Evolutionary conservation across 306 rosid species (phyloP).

Genomic region (Fagus crenata): DNA sequence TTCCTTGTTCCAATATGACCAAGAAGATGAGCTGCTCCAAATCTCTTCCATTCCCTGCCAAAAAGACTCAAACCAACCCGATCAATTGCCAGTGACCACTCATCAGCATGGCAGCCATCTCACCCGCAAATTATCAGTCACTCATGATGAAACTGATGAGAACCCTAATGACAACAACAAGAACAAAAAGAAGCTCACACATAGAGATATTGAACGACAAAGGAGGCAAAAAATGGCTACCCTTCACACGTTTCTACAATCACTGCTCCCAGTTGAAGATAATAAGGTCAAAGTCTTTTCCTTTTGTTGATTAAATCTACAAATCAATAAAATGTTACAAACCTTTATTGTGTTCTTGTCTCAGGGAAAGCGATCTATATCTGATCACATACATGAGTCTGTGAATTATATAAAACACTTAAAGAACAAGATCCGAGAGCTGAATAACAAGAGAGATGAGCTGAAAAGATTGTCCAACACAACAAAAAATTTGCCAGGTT

Average conservation of each 20-base stretch:
- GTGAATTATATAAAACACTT: slow-evolving; percentile 39
- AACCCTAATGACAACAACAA: slow-evolving; percentile 5
- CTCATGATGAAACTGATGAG: neutral
- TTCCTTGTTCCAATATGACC: slow-evolving; percentile 27
- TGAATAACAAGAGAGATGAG: slow-evolving; percentile 35
- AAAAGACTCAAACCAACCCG: slow-evolving; percentile 3
- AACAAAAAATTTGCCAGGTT: neutral
- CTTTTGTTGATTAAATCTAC: neutral
- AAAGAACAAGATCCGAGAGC: slow-evolving; percentile 29
- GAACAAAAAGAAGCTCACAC: slow-evolving; percentile 39
- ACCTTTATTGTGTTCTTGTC: neutral
- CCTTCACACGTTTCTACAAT: slow-evolving; percentile 40
- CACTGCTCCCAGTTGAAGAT: slow-evolving; percentile 38
- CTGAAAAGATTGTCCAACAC: slow-evolving; percentile 8
- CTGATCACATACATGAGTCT: slow-evolving; percentile 49
- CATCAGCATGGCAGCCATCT: slow-evolving; percentile 3
- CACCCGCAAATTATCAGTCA: neutral
- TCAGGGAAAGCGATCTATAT: slow-evolving; percentile 52
- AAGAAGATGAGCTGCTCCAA: slow-evolving; percentile 30
- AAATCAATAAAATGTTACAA: neutral
- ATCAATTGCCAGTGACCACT: slow-evolving; percentile 18
- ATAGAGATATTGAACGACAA: slow-evolving; percentile 48
- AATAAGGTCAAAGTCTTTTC: slow-evolving; percentile 33
- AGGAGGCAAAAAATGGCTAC: slow-evolving; percentile 54
- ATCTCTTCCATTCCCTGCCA: slow-evolving; percentile 16